These are phyloP conservation scores for Gentiana straminea DNA, from an alignment of 257 asterid genomes.

Conservation along the genomic window DNA sequence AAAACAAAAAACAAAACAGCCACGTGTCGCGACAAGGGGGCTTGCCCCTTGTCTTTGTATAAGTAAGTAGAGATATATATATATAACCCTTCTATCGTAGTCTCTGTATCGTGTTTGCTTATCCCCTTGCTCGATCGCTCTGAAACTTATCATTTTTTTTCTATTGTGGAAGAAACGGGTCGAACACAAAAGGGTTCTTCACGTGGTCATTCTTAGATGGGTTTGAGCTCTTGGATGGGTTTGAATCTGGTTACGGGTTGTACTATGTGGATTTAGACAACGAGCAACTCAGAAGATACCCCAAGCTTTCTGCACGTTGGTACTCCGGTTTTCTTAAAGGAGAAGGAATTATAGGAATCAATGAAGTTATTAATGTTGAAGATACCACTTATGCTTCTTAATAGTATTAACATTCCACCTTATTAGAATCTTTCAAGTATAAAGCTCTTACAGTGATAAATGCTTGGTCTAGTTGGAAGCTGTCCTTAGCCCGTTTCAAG, in stretches of 20 bases:
- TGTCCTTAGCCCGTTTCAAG: too few relatives aligned
- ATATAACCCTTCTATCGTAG: too few relatives aligned
- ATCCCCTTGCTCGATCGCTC: too few relatives aligned
- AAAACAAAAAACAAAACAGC: slow-evolving; percentile 7
- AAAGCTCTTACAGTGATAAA: too few relatives aligned
- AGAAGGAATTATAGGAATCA: neutral
- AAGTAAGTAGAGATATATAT: too few relatives aligned
- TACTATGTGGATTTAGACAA: slow-evolving; percentile 50
- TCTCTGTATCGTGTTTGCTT: too few relatives aligned
- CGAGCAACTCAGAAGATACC: slow-evolving; percentile 28
- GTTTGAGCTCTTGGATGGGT: slow-evolving; percentile 38
- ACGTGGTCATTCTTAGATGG: slow-evolving; percentile 51
- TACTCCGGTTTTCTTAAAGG: slow-evolving; percentile 36
- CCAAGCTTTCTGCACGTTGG: slow-evolving; percentile 38
- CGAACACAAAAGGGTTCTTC: slow-evolving; percentile 39
- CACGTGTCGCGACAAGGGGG: too few relatives aligned
- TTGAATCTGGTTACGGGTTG: slow-evolving; percentile 22
- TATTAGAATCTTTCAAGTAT: too few relatives aligned
- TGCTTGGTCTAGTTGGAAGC: too few relatives aligned
- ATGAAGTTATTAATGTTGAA: slow-evolving; percentile 1
- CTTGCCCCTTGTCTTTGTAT: too few relatives aligned
- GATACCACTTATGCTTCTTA: neutral
- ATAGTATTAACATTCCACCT: neutral
- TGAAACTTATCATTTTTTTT: neutral
- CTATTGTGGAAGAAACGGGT: slow-evolving; percentile 33